phyloP scores from a whole-genome alignment of 768 basidiomycete species.

The Mycena albidolilacea region DNA sequence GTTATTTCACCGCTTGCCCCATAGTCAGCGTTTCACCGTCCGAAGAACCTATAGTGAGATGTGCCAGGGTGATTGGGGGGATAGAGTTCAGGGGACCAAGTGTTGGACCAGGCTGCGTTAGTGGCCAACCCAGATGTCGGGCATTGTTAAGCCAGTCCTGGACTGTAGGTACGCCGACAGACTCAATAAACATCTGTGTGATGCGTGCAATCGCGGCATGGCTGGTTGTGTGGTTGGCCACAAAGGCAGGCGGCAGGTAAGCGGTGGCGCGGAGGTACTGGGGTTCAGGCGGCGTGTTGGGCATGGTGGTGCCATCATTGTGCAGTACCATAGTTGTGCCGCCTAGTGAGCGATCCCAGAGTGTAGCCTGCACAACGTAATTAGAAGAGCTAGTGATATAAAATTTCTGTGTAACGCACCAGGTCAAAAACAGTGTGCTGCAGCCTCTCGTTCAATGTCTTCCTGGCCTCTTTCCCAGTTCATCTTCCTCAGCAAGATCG shows the following conservation, averaged over 20 bases:
- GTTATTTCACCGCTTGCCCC: no score
- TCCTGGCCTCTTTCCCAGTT: background rate
- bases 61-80: no score
- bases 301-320: conserved; percentile 6
- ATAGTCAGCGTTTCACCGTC: no score
- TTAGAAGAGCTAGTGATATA: background rate
- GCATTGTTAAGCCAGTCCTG: conserved; percentile 1
- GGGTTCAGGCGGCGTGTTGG: conserved; percentile 4
- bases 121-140: no score
- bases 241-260: conserved; percentile 5
- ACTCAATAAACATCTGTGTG: conserved; percentile 11
- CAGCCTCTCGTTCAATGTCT: background rate
- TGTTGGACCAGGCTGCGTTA: no score
- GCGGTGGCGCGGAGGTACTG: conserved; percentile 7
- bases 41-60: no score
- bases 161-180: conserved; percentile 7
- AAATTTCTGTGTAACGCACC: background rate
- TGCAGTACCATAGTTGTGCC: conserved; percentile 10
- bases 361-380: conserved; percentile 2
- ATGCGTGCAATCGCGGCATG: conserved; percentile 1
- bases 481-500: background rate
- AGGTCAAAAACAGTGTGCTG: conserved; percentile 1
- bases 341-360: conserved; percentile 14
- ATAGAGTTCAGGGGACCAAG: no score
- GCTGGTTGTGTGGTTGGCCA: background rate